Evolutionary conservation across 345 rosid species (phyloP), one percentile per base, ranked within the genome.

Genomic region (Diplotaxis tenuifolia): DNA sequence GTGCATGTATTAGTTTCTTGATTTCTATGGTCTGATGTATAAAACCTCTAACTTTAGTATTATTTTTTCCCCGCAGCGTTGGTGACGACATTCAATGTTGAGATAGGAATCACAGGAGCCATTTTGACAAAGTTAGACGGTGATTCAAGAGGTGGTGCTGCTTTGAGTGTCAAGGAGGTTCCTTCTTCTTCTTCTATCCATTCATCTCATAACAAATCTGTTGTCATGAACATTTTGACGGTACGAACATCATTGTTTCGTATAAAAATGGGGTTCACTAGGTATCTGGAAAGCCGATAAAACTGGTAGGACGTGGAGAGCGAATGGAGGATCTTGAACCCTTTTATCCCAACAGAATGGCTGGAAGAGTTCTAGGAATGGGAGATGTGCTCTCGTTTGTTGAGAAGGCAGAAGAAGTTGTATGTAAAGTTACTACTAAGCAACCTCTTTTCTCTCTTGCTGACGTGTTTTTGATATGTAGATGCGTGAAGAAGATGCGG

Each of bases 131-230:
- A 95, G 89, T 83, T 95, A 73, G 99, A 95, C 66, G 97, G 99
- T 16, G 99, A 95, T 81, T 95, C 99, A 71, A 87, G 99, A 88
- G 99, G 97, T 72, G 97, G 99, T 54, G 97, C 99, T 58, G 99
- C 99, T 75, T 80, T 95, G 76, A 92, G 97, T 83, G 96, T 95
- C 55, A 92, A 92, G 81, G 99, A 95, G 99, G 99, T 91, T 70
- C 63, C 85, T 50, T 63, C 62, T 45, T 76, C 28, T 72, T 55
- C 54, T 11, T 54, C 28, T 10, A 22, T 18, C 4, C 3, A 38
- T 67, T 23, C 12, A 23, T 50, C 4, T 8, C 15, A 59, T 20
- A 10, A 2, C 58, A 21, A 5, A 2, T 54, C 15, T 21, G 3
- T 21, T 53, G 15, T 21, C 58, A 11, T 10, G 58, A 53, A 10